phyloP scores from a whole-genome alignment of 495 filamentous ascomycete species.

The Hyaloscypha hepaticicola region DNA sequence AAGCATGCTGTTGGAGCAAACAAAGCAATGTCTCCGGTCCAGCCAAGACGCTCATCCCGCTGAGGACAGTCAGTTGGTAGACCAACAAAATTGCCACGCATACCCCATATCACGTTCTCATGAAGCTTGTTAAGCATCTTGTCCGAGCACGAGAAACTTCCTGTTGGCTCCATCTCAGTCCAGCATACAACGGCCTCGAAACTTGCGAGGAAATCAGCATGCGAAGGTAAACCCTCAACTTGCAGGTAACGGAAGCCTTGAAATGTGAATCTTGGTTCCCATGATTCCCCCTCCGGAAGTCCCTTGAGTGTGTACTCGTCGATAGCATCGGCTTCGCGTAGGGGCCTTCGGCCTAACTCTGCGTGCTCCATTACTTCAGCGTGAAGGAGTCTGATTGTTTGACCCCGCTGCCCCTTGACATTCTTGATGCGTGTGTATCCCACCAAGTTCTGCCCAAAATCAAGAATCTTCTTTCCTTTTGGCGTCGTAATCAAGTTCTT shows the following conservation, averaged over 20 bases:
- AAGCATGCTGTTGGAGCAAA: constrained; percentile 48
- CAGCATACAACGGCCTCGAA: constrained; percentile 46
- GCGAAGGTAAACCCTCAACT: constrained; percentile 44
- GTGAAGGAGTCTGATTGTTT: constrained; percentile 41
- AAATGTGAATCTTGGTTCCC: constrained; percentile 51
- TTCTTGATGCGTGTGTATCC: constrained; percentile 41
- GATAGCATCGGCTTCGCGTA: constrained; percentile 43
- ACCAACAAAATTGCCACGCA: constrained; percentile 52
- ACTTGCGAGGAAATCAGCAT: background rate
- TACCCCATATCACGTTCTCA: constrained; percentile 48
- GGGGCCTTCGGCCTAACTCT: constrained; percentile 48
- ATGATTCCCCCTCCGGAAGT: constrained; percentile 39
- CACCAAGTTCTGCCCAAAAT: constrained; percentile 58
- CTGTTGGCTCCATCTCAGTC: constrained; percentile 47
- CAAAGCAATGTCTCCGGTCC: constrained; percentile 50
- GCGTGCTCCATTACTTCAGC: constrained; percentile 53
- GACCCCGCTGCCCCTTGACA: constrained; percentile 37
- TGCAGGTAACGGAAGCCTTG: constrained; percentile 56
- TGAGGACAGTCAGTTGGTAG: constrained; percentile 55
- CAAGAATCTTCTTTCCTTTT: constrained; percentile 44
- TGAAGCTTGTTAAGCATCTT: constrained; percentile 46
- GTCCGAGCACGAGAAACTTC: constrained; percentile 47
- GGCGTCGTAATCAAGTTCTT: constrained; percentile 27
- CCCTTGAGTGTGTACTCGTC: constrained; percentile 41
- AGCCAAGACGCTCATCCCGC: constrained; percentile 54